Percentiles rank a stretch among this genome's conserved stretches.
Conservation (phyloP, 169 alveolate species). For the Babesia bigemina region DNA sequence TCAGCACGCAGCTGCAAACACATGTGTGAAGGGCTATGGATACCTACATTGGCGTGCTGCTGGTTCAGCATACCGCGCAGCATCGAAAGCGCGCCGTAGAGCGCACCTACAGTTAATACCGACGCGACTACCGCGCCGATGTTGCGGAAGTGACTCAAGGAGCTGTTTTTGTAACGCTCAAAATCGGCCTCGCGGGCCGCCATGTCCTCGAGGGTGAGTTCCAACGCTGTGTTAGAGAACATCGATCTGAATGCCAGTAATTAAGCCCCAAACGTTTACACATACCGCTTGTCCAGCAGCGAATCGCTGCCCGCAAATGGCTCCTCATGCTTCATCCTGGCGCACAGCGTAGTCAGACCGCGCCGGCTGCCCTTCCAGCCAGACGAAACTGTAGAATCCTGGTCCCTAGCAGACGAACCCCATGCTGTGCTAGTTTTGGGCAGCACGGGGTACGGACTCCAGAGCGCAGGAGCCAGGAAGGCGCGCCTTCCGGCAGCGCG, state of each 20-base stretch:
- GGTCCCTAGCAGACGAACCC: not conserved
- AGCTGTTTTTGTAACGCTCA: constrained; percentile 16
- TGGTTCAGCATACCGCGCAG: constrained; percentile 33
- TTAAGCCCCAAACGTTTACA: too few species aligned
- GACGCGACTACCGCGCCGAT: constrained; percentile 29
- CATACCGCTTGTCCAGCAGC: constrained; percentile 33
- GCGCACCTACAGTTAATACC: constrained; percentile 46
- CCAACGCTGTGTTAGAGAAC: constrained; percentile 42
- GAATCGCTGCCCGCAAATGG: constrained; percentile 52
- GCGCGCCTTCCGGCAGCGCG: constrained; percentile 13
- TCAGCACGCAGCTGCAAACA: constrained; percentile 22
- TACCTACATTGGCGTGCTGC: constrained; percentile 32
- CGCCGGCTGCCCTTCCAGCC: not conserved
- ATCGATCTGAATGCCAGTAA: constrained; percentile 9
- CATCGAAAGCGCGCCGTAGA: constrained; percentile 12
- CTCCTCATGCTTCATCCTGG: not conserved
- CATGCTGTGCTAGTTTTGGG: not conserved
- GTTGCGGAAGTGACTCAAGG: constrained; percentile 14
- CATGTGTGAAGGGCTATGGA: not conserved
- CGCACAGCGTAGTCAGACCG: not conserved
- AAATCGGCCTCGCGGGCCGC: constrained; percentile 46
- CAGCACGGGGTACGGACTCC: not conserved
- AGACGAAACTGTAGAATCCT: not conserved
- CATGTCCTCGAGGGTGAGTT: constrained; percentile 40
- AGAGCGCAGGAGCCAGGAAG: constrained; percentile 23